These are phyloP conservation scores for Trypanosoma cruzi DNA, from an alignment of 208 protist genomes.

Conservation along the genomic window DNA sequence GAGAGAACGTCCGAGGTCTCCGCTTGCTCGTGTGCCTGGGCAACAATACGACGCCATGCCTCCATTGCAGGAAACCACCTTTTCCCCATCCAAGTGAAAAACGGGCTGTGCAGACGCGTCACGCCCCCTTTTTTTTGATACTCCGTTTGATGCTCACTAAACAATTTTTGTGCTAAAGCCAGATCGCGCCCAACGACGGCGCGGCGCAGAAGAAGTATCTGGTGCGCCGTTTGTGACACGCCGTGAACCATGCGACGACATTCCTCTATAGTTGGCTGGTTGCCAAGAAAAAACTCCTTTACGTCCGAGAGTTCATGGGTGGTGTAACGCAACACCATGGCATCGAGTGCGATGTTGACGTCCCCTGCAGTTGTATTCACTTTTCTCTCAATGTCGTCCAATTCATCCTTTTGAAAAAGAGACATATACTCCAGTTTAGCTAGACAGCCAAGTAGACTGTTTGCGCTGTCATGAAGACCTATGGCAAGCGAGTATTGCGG, in stretches of 20 bases:
- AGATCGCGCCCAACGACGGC: conserved; percentile 41
- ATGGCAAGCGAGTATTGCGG: conserved; percentile 41
- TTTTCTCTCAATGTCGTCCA: conserved; percentile 53
- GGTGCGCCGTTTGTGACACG: conserved; percentile 38
- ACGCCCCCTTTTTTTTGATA: background rate
- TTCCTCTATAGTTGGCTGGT: conserved; percentile 33
- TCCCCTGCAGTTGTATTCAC: conserved; percentile 30
- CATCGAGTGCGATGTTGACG: conserved; percentile 45
- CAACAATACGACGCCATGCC: conserved; percentile 51
- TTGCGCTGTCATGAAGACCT: conserved; percentile 41
- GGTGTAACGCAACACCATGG: conserved; percentile 56
- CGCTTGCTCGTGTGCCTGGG: conserved; percentile 33
- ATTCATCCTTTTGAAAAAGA: conserved; percentile 35
- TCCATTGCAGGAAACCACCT: conserved; percentile 75
- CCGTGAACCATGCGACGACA: conserved; percentile 41
- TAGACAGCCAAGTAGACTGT: conserved; percentile 50
- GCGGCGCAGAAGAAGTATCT: conserved; percentile 52
- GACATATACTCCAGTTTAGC: conserved; percentile 66
- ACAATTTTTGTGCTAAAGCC: conserved; percentile 35
- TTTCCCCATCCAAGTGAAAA: conserved; percentile 64
- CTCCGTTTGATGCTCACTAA: conserved; percentile 18
- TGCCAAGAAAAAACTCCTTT: conserved; percentile 40
- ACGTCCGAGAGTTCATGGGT: conserved; percentile 47
- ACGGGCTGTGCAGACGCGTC: conserved; percentile 31
- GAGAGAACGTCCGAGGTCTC: conserved; percentile 32